A percentile compares a stretch with the other conserved stretches of the same genome.
These are phyloP conservation scores for Apiotrichum sp. DNA, from an alignment of 1,284 basidiomycete species.

Conservation along the genomic window DNA sequence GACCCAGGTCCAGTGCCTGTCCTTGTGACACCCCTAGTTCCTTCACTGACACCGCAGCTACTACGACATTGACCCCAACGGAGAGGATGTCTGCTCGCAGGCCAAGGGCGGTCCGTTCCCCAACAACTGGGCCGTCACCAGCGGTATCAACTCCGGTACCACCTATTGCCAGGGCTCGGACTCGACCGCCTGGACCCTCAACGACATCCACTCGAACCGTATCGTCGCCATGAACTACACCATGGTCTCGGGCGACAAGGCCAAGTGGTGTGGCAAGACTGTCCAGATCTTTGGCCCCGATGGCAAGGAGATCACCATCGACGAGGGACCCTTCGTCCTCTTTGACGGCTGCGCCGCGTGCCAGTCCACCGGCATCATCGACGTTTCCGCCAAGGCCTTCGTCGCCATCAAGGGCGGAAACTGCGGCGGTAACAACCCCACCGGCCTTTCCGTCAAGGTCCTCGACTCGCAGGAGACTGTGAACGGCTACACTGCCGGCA, in stretches of 20 bases:
- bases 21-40: background rate
- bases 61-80: conserved; percentile 13
- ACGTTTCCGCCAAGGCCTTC: conserved; percentile 27
- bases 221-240: conserved; percentile 21
- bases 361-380: conserved; percentile 20
- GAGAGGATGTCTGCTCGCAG: conserved; percentile 10
- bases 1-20: no score
- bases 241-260: conserved; percentile 11
- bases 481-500: background rate
- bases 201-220: conserved; percentile 11
- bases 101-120: conserved; percentile 16
- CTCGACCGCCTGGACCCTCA: conserved; percentile 6
- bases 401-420: conserved; percentile 12
- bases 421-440: conserved; percentile 24
- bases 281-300: conserved; percentile 25
- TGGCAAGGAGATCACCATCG: conserved; percentile 18
- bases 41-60: conserved; percentile 9
- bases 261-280: conserved; percentile 22
- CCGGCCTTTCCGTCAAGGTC: conserved; percentile 26
- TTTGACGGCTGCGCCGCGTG: conserved; percentile 33
- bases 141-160: conserved; percentile 14
- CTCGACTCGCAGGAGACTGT: conserved; percentile 18
- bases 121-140: conserved; percentile 15
- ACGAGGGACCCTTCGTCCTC: conserved; percentile 34
- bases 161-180: conserved; percentile 12